A percentile compares a stretch with the other conserved stretches of the same genome.
phyloP scores from a whole-genome alignment of 257 asterid genomes.

The Leonotis leonurus region DNA sequence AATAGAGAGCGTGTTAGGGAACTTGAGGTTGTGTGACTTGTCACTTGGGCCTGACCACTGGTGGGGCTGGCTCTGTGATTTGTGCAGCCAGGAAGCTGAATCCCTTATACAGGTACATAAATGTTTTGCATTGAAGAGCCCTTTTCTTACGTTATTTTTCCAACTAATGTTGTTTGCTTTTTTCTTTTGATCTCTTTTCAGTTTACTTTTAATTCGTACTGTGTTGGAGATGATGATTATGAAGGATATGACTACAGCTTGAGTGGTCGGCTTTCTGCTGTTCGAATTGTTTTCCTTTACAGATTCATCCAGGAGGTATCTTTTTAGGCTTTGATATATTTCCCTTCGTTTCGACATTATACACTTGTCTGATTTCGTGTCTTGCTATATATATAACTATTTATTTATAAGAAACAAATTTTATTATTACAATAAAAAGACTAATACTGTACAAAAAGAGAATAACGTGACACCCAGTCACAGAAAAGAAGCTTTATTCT shows the following conservation, averaged over 20 bases:
- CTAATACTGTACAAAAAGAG: too few relatives aligned
- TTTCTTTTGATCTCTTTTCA: constrained; percentile 31
- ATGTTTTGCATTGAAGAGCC: constrained; percentile 6
- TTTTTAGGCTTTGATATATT: too few relatives aligned
- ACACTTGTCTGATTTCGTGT: too few relatives aligned
- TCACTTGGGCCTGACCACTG: constrained; percentile 72
- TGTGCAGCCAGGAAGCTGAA: constrained; percentile 88
- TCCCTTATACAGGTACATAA: constrained; percentile 76
- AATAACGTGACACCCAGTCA: too few relatives aligned
- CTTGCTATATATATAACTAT: too few relatives aligned
- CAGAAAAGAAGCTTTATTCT: too few relatives aligned
- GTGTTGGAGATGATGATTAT: constrained; percentile 78
- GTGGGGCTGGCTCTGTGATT: constrained; percentile 99
- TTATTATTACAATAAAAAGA: too few relatives aligned
- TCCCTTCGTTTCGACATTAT: too few relatives aligned
- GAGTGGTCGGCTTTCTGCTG: constrained; percentile 91
- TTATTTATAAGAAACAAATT: too few relatives aligned
- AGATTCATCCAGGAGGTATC: constrained; percentile 98
- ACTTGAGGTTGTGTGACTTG: constrained; percentile 80
- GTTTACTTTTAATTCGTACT: constrained; percentile 81
- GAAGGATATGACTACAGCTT: constrained; percentile 91
- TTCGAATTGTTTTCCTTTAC: constrained; percentile 91
- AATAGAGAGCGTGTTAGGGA: constrained; percentile 81
- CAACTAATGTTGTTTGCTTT: constrained; percentile 11
- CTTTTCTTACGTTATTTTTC: not conserved